phyloP scores from a whole-genome alignment of 2,329 filamentous ascomycete species.

The Calonectria ilicicola region DNA sequence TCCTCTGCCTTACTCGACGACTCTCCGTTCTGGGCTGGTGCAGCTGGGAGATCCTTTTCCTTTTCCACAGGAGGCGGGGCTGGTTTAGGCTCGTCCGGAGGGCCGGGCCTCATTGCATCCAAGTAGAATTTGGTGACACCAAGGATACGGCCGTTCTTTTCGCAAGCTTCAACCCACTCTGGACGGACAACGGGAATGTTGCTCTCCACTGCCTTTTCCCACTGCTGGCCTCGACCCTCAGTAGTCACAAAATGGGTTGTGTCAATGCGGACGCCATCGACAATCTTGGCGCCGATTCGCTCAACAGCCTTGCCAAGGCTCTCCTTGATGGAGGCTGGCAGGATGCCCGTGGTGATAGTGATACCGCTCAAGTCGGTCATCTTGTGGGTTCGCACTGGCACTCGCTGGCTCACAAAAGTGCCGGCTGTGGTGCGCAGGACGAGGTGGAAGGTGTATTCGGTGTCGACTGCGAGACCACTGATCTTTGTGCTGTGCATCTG shows the following conservation, averaged over 20 bases:
- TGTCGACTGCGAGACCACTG: slow-evolving; percentile 94
- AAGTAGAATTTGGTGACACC: slow-evolving; percentile 97
- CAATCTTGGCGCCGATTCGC: slow-evolving; percentile 91
- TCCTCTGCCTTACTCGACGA: slow-evolving; percentile 42
- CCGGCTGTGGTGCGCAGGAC: slow-evolving; percentile 92
- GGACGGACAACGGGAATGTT: slow-evolving; percentile 97
- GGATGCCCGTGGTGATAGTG: slow-evolving; percentile 90
- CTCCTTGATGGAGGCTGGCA: slow-evolving; percentile 80
- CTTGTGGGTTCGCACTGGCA: slow-evolving; percentile 93
- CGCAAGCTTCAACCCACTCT: slow-evolving; percentile 98
- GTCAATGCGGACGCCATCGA: slow-evolving; percentile 92
- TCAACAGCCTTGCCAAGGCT: slow-evolving; percentile 81
- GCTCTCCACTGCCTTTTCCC: slow-evolving; percentile 98
- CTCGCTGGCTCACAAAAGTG: slow-evolving; percentile 84
- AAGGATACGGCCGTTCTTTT: slow-evolving; percentile 90
- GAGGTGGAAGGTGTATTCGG: slow-evolving; percentile 94
- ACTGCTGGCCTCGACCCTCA: slow-evolving; percentile 87
- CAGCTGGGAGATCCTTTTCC: slow-evolving; percentile 46
- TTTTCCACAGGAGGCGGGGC: slow-evolving; percentile 48
- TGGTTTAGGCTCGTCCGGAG: slow-evolving; percentile 50
- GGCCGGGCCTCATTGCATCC: slow-evolving; percentile 74
- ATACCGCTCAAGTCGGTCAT: slow-evolving; percentile 98
- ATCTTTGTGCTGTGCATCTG: slow-evolving; percentile 97
- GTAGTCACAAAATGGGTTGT: slow-evolving; percentile 99
- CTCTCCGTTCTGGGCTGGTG: slow-evolving; percentile 36